phyloP scores from a whole-genome alignment of 2,329 filamentous ascomycete genomes.

The Metarhizium humberi region DNA sequence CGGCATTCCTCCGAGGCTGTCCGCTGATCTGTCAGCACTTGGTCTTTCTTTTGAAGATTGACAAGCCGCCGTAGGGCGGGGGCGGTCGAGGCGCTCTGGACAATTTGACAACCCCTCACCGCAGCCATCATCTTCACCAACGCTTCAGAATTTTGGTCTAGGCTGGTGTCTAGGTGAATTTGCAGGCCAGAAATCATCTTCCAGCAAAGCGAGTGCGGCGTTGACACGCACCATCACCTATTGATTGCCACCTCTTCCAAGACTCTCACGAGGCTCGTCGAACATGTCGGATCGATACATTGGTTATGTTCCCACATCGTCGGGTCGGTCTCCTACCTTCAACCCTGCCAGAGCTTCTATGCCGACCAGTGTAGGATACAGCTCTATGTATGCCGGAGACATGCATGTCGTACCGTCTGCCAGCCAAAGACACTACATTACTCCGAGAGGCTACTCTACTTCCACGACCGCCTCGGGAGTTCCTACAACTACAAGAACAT shows the following conservation, averaged over 20 bases:
- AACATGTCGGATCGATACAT: conserved; percentile 41
- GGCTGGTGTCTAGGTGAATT: neutral
- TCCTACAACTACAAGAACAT: conserved; percentile 42
- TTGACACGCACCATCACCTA: neutral
- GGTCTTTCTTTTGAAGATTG: neutral
- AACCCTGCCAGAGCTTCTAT: conserved; percentile 45
- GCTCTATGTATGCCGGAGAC: conserved; percentile 41
- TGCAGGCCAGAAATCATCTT: neutral
- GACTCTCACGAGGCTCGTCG: neutral
- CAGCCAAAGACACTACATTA: conserved; percentile 22
- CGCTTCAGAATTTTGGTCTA: neutral
- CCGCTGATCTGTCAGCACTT: neutral
- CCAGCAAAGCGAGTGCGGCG: neutral
- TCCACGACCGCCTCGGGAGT: conserved; percentile 23
- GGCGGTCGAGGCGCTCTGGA: neutral
- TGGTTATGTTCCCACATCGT: conserved; percentile 21
- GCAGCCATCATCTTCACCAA: neutral
- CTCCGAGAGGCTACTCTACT: conserved; percentile 24
- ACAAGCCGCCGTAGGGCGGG: neutral
- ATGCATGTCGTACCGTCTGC: conserved; percentile 43
- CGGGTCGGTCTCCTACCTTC: conserved; percentile 34
- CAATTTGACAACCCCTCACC: conserved; percentile 1
- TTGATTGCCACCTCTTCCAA: neutral
- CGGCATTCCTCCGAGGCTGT: neutral
- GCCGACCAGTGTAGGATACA: conserved; percentile 41